phyloP scores from a whole-genome alignment of 116 monocot genomes.

The Cymodocea nodosa region DNA sequence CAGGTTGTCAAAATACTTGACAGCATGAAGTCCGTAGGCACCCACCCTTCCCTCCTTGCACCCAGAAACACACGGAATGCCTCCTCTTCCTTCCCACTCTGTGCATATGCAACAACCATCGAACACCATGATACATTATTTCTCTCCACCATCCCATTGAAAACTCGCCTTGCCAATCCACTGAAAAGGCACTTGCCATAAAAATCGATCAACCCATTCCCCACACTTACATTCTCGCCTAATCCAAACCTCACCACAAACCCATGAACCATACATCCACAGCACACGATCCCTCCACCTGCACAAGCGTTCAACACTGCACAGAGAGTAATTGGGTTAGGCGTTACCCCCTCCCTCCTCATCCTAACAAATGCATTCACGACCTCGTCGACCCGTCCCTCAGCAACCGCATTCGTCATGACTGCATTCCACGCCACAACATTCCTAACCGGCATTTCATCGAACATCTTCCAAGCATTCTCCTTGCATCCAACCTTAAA shows the following conservation, averaged over 20 bases:
- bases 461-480: conserved; percentile 47
- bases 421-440: conserved; percentile 66
- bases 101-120: conserved; percentile 43
- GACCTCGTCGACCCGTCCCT: conserved; percentile 28
- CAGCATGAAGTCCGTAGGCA: conserved; percentile 55
- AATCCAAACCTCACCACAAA: conserved; percentile 37
- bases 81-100: conserved; percentile 46
- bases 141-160: conserved; percentile 28
- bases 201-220: conserved; percentile 67
- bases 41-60: conserved; percentile 32
- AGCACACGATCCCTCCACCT: conserved; percentile 11
- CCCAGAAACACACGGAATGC: conserved; percentile 39
- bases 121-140: conserved; percentile 81
- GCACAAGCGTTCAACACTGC: conserved; percentile 68
- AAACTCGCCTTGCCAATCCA: conserved; percentile 32
- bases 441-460: conserved; percentile 61
- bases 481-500: conserved; percentile 30
- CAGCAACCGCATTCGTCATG: conserved; percentile 52
- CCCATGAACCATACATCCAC: conserved; percentile 34
- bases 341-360: conserved; percentile 11
- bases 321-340: conserved; percentile 44
- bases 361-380: conserved; percentile 27
- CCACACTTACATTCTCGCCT: conserved; percentile 30
- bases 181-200: conserved; percentile 54
- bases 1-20: conserved; percentile 64